These are phyloP conservation scores for Astrephomene gubernaculifera DNA, from an alignment of 139 green algal species.

Conservation along the genomic window DNA sequence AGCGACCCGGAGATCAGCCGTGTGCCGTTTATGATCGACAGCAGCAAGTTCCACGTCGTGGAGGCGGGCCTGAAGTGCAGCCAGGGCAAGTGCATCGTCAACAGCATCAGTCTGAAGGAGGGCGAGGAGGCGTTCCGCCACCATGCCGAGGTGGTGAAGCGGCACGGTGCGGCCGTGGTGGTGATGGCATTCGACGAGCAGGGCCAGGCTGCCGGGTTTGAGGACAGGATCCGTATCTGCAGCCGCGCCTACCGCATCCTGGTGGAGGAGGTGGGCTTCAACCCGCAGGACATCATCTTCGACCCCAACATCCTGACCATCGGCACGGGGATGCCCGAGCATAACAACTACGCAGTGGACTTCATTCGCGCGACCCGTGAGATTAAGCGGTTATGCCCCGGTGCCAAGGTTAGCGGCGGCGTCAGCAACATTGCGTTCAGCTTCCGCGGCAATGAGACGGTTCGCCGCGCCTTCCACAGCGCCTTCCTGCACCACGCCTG, in stretches of 20 bases:
- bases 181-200: slow-evolving; percentile 99
- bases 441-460: slow-evolving; percentile 98
- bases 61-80: slow-evolving; percentile 97
- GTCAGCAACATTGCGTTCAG: slow-evolving; percentile 99
- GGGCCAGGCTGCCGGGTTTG: slow-evolving; percentile 79
- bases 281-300: slow-evolving; percentile 98
- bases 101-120: slow-evolving; percentile 99
- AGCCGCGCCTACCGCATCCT: slow-evolving; percentile 93
- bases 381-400: slow-evolving; percentile 97
- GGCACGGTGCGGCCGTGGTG: slow-evolving; percentile 94
- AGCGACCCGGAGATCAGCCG: slow-evolving; percentile 94
- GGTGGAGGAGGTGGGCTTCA: slow-evolving; percentile 96
- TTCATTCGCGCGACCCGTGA: slow-evolving; percentile 94
- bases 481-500: slow-evolving; percentile 97
- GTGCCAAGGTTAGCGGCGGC: slow-evolving; percentile 95
- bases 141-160: slow-evolving; percentile 85
- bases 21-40: slow-evolving; percentile 99
- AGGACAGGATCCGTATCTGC: slow-evolving; percentile 95
- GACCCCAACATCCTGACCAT: slow-evolving; percentile 99
- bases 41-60: slow-evolving; percentile 97
- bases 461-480: slow-evolving; percentile 93
- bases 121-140: slow-evolving; percentile 93
- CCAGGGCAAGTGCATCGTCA: slow-evolving; percentile 98
- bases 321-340: slow-evolving; percentile 95
- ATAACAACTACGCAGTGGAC: slow-evolving; percentile 99